A percentile compares a stretch with the other conserved stretches of the same genome.
Conservation (phyloP, 2,329 filamentous ascomycete genomes). For the Hypoxylon sp. region DNA sequence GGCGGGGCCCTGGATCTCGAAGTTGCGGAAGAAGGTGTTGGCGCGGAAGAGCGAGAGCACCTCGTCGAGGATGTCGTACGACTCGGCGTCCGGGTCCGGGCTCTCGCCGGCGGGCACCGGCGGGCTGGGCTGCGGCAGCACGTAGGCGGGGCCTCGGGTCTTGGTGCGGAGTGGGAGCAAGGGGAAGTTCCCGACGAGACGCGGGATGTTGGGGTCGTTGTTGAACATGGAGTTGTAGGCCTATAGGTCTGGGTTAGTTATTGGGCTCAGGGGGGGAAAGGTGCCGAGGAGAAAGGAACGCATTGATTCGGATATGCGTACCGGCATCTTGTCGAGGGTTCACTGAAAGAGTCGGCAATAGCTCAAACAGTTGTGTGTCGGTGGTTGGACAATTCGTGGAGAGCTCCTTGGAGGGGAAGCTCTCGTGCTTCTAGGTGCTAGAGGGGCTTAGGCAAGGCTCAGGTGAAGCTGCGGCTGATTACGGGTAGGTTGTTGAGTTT, state of each 20-base stretch:
- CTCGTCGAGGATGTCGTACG: slow-evolving; percentile 97
- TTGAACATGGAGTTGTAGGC: slow-evolving; percentile 99
- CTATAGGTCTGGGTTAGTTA: slow-evolving; percentile 58
- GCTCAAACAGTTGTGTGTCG: slow-evolving; percentile 34
- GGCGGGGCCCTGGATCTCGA: slow-evolving; percentile 96
- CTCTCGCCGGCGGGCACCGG: slow-evolving; percentile 70
- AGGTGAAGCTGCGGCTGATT: slow-evolving; percentile 39
- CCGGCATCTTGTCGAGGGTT: slow-evolving; percentile 59
- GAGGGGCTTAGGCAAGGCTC: slow-evolving; percentile 37
- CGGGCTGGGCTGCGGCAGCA: slow-evolving; percentile 72
- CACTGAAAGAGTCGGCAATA: slow-evolving; percentile 42
- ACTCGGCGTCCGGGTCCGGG: slow-evolving; percentile 86
- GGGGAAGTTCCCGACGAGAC: slow-evolving; percentile 86
- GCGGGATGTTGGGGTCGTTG: slow-evolving; percentile 75
- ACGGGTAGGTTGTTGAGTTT: neutral
- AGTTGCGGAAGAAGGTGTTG: slow-evolving; percentile 99
- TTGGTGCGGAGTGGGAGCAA: slow-evolving; percentile 94
- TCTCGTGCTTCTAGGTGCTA: slow-evolving; percentile 14
- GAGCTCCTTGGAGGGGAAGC: slow-evolving; percentile 22
- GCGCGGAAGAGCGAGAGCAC: slow-evolving; percentile 92
- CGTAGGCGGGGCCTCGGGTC: slow-evolving; percentile 93
- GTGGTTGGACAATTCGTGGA: slow-evolving; percentile 4
- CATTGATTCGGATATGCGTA: slow-evolving; percentile 48
- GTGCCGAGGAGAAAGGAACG: neutral
- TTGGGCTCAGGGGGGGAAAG: slow-evolving; percentile 17